Evolutionary conservation across 2,329 filamentous ascomycete genomes (phyloP).

Genomic region (Fusarium verticillioides): DNA sequence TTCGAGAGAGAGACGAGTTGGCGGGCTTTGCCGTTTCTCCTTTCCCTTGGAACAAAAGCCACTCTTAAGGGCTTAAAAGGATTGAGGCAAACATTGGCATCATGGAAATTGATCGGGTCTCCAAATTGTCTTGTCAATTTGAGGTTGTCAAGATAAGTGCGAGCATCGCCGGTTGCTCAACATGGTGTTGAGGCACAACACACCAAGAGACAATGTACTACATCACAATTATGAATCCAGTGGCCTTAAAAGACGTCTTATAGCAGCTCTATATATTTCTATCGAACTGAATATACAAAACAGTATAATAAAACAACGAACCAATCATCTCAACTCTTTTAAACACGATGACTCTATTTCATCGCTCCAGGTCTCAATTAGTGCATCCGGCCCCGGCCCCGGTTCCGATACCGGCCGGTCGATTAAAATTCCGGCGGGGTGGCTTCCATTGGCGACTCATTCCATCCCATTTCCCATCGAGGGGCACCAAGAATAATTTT

Average conservation of each 20-base stretch:
- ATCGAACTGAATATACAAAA: rapidly evolving
- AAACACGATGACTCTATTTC: not conserved
- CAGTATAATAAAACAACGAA: not conserved
- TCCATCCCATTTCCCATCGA: conserved; percentile 16
- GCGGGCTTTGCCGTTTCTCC: rapidly evolving
- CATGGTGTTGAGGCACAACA: not conserved
- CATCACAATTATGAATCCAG: rapidly evolving
- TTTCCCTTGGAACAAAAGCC: rapidly evolving
- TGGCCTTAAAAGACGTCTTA: rapidly evolving
- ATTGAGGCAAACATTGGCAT: rapidly evolving
- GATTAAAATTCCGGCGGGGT: conserved; percentile 39
- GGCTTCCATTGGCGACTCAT: conserved; percentile 16
- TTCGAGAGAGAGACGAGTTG: not conserved
- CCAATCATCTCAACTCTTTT: not conserved
- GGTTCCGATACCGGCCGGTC: conserved; percentile 33
- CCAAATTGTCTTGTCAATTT: too few species aligned
- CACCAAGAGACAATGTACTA: too few species aligned
- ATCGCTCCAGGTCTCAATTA: not conserved
- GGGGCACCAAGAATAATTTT: conserved; percentile 38
- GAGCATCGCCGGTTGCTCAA: too few species aligned
- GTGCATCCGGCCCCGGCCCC: not conserved
- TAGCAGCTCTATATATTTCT: not conserved
- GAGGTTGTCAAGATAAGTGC: too few species aligned
- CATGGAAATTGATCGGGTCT: too few species aligned
- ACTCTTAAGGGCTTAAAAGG: too few species aligned